Base-by-base conservation (phyloP, 495 filamentous ascomycete species). In the Aspergillus affinis region DNA sequence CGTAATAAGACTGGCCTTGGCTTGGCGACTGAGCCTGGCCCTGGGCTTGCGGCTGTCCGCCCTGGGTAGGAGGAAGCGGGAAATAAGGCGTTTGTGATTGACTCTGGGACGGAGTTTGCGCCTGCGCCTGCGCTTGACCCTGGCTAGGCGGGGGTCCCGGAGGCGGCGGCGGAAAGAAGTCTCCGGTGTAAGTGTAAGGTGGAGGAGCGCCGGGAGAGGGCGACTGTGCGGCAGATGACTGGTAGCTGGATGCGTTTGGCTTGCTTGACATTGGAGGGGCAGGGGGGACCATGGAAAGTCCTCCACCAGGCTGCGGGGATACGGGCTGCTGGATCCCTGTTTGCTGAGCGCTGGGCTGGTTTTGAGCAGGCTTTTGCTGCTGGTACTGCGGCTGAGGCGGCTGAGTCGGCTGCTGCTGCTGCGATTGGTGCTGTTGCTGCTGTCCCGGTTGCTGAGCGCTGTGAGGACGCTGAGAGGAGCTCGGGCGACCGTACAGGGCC, bases 121-220 rank as follows among this genome's bases (percentile, higher is more conserved):
- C 55, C 20, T 60, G 52, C 7, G 47, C 2, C 46, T 60, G 61
- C n/a, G n/a, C n/a, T n/a, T n/a, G n/a, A 55, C 56, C 30, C 57
- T 72, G 69, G 15, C 48, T 56, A 15, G 65, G 64, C 2, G 66
- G 63, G 0, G 65, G 51, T 58, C 80, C 70, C 61, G 72, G 59
- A 70, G 77, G 65, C 65, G 84, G 71, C 63, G 76, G 67, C 61
- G 77, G 71, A 82, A 75, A 62, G 48, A 81, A 69, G 60, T 80
- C 55, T 72, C 73, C 73, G 30, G 69, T 66, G 59, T 78, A 77
- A 9, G 61, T 66, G 19, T 78, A 76, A 2, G 41, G 29, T n/a
- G 68, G 66, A 3, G 57, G 8, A 4, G 64, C 47, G 2, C 50
- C 55, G 18, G 46, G 62, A 63, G 55, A 55, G 20, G n/a, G 60